Base-by-base conservation (phyloP, 495 filamentous ascomycete genomes). In the Chaetomium fimeti region DNA sequence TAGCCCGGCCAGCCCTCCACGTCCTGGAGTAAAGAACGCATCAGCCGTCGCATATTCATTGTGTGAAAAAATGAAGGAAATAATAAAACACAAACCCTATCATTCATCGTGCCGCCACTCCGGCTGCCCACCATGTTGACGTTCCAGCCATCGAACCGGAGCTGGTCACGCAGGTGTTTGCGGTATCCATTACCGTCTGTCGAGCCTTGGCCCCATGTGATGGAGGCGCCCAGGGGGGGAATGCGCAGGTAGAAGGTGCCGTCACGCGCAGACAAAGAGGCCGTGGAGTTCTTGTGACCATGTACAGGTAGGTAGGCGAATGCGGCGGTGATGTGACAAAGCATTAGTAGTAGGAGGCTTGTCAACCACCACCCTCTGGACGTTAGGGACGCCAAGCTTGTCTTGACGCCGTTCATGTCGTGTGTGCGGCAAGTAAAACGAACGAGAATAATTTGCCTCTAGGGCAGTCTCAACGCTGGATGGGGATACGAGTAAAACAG, bases 51-150 rank as follows among this genome's bases (percentile, higher is more conserved):
- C 16, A 1, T 9, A 47, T 32, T 15, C 43, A n/a, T 2, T 18
- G 18, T 18, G 7, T 47, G 43, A 20, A 22, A n/a, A 47, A 13
- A 9, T 16, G 22, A 52, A 27, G 8, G 48, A 28, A 24, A 25
- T 22, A 24, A 25, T 32, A 36, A 25, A 22, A 15, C 7, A 77
- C 72, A 16, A 74, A 60, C 77, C 67, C 82, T 82, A 61, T 85
- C 74, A 27, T 70, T 53, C 82, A 83, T 84, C 7, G 69, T 79
- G 3, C 82, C 82, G 63, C 68, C 68, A 18, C 63, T 63, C 40
- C 67, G 55, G 48, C 72, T 76, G 18, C 82, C 82, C 16, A 84
- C 74, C 77, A 83, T 83, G 65, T 82, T 76, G 3, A 82, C 80
- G 25, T 43, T 38, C 29, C 68, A 70, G 27, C 73, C 71, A 38